Percentiles rank a stretch among this genome's conserved stretches.
These are phyloP conservation scores for Umbellularia californica DNA, from an alignment of 164 flowering plant species.

Conservation along the genomic window DNA sequence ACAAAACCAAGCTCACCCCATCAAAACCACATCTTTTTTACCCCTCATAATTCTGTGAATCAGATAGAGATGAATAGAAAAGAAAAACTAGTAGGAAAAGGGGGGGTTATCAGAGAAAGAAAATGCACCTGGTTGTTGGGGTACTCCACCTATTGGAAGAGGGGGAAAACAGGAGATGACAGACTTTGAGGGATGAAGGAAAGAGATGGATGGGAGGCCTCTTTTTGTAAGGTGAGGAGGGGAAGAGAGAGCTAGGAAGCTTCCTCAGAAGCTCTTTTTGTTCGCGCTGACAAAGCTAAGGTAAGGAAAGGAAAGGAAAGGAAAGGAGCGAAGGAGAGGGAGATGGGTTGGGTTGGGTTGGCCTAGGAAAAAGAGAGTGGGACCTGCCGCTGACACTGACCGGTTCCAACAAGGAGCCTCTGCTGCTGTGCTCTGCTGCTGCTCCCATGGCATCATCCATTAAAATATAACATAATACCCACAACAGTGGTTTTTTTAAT, in stretches of 20 bases:
- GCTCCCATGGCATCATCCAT: neutral
- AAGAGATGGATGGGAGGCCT: neutral
- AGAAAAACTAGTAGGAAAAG: neutral
- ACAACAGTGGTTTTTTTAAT: neutral
- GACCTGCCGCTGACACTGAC: slow-evolving; percentile 12
- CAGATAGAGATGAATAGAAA: neutral
- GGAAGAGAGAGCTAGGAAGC: slow-evolving; percentile 19
- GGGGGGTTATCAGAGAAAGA: slow-evolving; percentile 1
- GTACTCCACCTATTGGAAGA: neutral
- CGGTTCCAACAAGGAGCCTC: slow-evolving; percentile 5
- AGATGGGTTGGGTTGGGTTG: neutral
- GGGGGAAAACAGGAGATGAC: too few relatives aligned
- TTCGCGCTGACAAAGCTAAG: slow-evolving; percentile 26
- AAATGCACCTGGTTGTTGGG: slow-evolving; percentile 7
- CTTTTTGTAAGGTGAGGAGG: slow-evolving; percentile 11
- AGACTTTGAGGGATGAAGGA: neutral
- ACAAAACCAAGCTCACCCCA: neutral
- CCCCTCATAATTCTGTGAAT: neutral
- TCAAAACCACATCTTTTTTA: neutral
- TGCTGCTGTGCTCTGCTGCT: neutral
- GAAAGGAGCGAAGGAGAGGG: neutral
- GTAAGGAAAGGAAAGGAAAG: too few relatives aligned
- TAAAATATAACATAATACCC: neutral
- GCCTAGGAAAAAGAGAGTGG: slow-evolving; percentile 1
- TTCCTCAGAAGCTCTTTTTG: slow-evolving; percentile 33